Evolutionary conservation across 2,329 filamentous ascomycete species (phyloP), one percentile per base, ranked within the genome.

Genomic region (Fusarium gaditjirri): DNA sequence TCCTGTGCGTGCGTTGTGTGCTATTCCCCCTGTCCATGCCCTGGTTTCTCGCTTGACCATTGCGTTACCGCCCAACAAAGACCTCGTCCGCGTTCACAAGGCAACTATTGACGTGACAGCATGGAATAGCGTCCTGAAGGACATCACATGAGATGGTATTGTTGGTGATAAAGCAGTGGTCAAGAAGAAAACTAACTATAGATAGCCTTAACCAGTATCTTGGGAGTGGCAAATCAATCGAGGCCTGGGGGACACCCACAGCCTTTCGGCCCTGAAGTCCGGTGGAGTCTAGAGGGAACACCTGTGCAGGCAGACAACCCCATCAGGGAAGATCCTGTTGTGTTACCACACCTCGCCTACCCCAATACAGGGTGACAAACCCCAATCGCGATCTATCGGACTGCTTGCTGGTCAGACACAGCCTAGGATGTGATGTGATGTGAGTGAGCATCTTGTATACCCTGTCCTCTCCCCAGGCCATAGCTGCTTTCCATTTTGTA

Each of bases 191-290:
- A 65, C 68, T 17, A 56, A 49, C 39, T 36, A 29, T 49, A 47
- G 68, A 61, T 47, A 58, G 61, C 64, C 17, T 52, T 71, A 76
- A 76, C 75, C 75, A 74, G 65, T 68, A 74, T 69, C 70, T 74
- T 69, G 74, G 75, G 72, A 77, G 61, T 64, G 53, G 59, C 44
- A 59, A 70, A 65, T 73, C 38, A 55, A 25, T 56, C 47, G 38
- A 50, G 33, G 33, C 49, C 19, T 36, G 31, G 60, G 60, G 44
- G 57, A 53, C 60, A 44, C 39, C 29, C 39, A 54, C 57, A 50
- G 49, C 58, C 61, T 73, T 47, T 62, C 57, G 68, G 65, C 50
- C 62, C 58, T 44, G 31, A 69, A 61, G 56, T 49, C 53, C 54
- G 64, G 21, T 50, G 69, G 42, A 36, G 23, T 53, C 33, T 39